Conservation (phyloP, 208 protist genomes). For the Herpetomonas samuelpessoai region DNA sequence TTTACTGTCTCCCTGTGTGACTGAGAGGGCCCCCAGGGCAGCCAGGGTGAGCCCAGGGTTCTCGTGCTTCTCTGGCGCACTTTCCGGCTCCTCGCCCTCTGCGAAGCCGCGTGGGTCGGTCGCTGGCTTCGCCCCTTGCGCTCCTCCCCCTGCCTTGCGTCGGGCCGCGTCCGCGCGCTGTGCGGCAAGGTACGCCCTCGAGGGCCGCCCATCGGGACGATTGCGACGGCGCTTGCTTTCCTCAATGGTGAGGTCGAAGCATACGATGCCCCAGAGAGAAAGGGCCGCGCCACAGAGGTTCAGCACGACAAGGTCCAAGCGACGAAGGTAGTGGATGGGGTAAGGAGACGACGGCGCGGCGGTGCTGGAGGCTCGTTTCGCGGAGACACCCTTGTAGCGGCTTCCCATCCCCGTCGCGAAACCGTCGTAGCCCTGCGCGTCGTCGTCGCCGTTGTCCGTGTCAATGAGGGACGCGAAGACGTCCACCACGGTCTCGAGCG, state of each 20-base stretch:
- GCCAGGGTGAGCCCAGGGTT: not conserved
- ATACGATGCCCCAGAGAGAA: constrained; percentile 17
- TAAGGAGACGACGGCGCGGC: not conserved
- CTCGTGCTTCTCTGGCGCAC: not conserved
- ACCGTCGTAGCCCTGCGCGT: constrained; percentile 11
- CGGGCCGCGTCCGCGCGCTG: not conserved
- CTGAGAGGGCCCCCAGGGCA: not conserved
- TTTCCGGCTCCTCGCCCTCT: not conserved
- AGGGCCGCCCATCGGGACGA: not conserved
- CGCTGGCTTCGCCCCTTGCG: not conserved
- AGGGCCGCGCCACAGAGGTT: constrained; percentile 18
- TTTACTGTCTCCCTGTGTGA: not conserved
- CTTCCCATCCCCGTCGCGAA: constrained; percentile 8
- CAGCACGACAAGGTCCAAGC: constrained; percentile 13
- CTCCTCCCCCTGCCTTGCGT: no score
- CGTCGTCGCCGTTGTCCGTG: not conserved
- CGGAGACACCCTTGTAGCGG: not conserved
- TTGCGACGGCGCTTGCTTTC: not conserved
- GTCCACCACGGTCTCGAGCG: constrained; percentile 18
- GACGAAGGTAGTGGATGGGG: constrained; percentile 17
- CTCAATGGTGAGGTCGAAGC: constrained; percentile 12
- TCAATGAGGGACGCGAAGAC: constrained; percentile 15
- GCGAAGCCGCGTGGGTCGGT: not conserved
- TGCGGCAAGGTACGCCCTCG: not conserved
- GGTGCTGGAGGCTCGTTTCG: no score